Evolutionary conservation across 2,329 filamentous ascomycete genomes (phyloP).

Genomic region (Alternaria triticina): DNA sequence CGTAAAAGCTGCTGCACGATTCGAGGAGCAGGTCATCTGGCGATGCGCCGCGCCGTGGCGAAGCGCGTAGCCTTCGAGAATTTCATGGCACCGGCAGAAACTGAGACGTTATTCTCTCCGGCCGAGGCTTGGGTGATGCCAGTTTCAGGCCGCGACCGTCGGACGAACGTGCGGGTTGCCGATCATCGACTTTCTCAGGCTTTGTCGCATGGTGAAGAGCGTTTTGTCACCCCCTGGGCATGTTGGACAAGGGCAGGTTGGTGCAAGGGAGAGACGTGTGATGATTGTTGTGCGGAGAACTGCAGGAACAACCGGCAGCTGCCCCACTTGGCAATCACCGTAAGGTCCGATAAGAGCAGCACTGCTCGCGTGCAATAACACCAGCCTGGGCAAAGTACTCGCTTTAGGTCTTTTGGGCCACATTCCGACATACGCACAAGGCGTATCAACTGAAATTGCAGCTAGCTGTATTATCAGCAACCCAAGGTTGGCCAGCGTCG

Average conservation of each 20-base stretch:
- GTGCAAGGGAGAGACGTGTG: no score
- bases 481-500: not conserved
- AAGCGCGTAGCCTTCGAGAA: not conserved
- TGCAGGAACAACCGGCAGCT: not conserved
- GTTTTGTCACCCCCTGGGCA: not conserved
- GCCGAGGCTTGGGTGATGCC: not conserved
- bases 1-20: not conserved
- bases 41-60: not conserved
- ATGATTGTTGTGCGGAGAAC: not conserved
- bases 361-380: not conserved
- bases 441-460: not conserved
- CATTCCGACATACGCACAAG: not conserved
- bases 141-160: not conserved
- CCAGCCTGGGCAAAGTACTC: not conserved
- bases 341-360: not conserved
- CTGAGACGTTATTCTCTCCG: not conserved
- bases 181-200: not conserved
- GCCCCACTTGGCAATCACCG: not conserved
- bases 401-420: not conserved
- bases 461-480: not conserved
- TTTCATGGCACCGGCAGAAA: not conserved
- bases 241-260: not conserved
- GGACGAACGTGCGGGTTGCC: not conserved
- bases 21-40: not conserved
- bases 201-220: not conserved